phyloP scores from a whole-genome alignment of 768 basidiomycete species.

The Phanerodontia chrysosporium region DNA sequence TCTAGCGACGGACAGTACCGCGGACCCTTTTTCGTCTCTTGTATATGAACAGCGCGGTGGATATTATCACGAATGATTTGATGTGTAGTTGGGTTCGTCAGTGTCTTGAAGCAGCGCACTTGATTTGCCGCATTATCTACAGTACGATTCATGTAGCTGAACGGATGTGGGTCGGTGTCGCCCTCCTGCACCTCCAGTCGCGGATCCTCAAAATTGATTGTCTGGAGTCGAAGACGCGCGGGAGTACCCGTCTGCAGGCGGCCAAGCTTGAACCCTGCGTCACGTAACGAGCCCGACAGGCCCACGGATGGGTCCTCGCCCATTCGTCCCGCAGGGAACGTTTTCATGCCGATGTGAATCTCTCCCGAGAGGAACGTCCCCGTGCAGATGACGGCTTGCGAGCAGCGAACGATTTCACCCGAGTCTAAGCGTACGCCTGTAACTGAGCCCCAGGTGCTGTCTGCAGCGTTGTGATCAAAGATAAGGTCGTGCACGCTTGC shows the following conservation, averaged over 20 bases:
- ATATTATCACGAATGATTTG: conserved; percentile 70
- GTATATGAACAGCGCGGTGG: conserved; percentile 78
- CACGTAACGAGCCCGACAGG: conserved; percentile 68
- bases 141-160: conserved; percentile 66
- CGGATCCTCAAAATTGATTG: conserved; percentile 56
- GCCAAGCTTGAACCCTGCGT: conserved; percentile 78
- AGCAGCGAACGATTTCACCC: conserved; percentile 71
- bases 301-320: conserved; percentile 69
- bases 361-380: conserved; percentile 91
- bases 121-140: conserved; percentile 79
- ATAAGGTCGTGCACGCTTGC: conserved; percentile 79
- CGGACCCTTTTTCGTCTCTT: conserved; percentile 87
- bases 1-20: conserved; percentile 91
- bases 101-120: conserved; percentile 66
- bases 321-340: conserved; percentile 76
- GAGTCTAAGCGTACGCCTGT: conserved; percentile 69
- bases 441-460: conserved; percentile 46
- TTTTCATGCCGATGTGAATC: conserved; percentile 81
- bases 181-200: conserved; percentile 62
- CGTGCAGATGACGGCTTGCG: conserved; percentile 83
- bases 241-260: conserved; percentile 87
- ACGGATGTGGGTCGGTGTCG: conserved; percentile 61
- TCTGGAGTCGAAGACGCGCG: conserved; percentile 65
- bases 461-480: conserved; percentile 42
- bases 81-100: conserved; percentile 72